Conservation (phyloP, 768 basidiomycete genomes). For the Tulasnella sp. region DNA sequence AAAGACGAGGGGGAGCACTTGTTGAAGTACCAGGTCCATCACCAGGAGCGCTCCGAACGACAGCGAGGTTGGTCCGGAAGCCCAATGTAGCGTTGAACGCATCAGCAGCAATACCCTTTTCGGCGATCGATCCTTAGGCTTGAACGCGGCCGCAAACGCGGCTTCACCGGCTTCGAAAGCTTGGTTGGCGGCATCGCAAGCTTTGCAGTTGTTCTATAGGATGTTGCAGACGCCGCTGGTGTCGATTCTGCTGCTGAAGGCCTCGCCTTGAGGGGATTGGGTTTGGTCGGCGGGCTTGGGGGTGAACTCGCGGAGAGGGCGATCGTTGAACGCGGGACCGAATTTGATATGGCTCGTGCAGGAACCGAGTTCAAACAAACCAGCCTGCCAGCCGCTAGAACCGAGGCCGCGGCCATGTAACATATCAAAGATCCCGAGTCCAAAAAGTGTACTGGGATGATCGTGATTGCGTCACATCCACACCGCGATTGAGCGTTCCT, state of each 20-base stretch:
- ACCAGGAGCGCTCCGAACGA: slow-evolving; percentile 1
- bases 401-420: no score
- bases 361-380: slow-evolving; percentile 1
- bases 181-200: neutral
- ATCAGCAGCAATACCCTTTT: slow-evolving; percentile 4
- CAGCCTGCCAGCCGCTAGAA: no score
- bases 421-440: no score
- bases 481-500: no score
- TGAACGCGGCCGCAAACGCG: neutral
- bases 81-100: neutral
- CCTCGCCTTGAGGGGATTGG: slow-evolving; percentile 8
- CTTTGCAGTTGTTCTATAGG: slow-evolving; percentile 5
- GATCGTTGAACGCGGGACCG: slow-evolving; percentile 12
- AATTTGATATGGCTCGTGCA: slow-evolving; percentile 16
- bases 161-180: slow-evolving; percentile 1
- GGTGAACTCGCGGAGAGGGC: neutral
- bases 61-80: neutral
- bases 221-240: slow-evolving; percentile 3
- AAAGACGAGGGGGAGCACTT: slow-evolving; percentile 9
- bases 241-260: neutral
- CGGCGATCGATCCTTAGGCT: neutral
- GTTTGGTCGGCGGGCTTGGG: slow-evolving; percentile 2
- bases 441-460: no score
- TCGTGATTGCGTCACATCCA: no score
- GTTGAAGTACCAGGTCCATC: slow-evolving; percentile 11